Evolutionary conservation across 2,329 filamentous ascomycete genomes (phyloP).

Genomic region (Knufia fluminis): DNA sequence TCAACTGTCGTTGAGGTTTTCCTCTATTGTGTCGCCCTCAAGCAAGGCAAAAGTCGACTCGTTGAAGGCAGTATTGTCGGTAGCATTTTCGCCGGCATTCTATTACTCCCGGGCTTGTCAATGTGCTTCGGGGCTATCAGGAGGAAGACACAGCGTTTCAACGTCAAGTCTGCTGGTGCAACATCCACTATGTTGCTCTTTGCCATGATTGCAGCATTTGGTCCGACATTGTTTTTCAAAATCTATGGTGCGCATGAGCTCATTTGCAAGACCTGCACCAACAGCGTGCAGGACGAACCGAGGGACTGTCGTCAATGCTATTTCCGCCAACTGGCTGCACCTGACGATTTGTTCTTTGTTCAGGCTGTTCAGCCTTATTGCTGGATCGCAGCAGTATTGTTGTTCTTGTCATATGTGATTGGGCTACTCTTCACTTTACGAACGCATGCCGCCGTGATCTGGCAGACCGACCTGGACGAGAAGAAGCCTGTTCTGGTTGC

Average conservation of each 20-base stretch:
- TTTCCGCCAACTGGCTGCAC: conserved; percentile 76
- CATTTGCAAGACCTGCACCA: conserved; percentile 61
- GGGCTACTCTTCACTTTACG: conserved; percentile 91
- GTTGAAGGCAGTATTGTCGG: conserved; percentile 96
- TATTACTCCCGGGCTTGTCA: conserved; percentile 87
- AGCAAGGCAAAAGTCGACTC: conserved; percentile 81
- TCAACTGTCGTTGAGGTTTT: conserved; percentile 96
- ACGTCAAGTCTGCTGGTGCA: conserved; percentile 88
- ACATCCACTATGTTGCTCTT: conserved; percentile 98
- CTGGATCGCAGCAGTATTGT: conserved; percentile 71
- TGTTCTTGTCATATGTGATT: conserved; percentile 90
- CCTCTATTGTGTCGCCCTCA: conserved; percentile 88
- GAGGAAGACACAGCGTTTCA: conserved; percentile 96
- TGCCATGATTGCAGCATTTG: conserved; percentile 88
- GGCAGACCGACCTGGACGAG: conserved; percentile 76
- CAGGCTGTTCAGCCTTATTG: conserved; percentile 90
- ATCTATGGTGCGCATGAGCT: conserved; percentile 97
- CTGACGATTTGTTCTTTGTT: conserved; percentile 80
- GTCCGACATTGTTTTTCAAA: conserved; percentile 94
- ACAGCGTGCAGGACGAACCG: conserved; percentile 43
- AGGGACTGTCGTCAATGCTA: conserved; percentile 84
- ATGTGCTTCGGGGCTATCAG: conserved; percentile 99
- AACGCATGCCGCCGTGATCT: conserved; percentile 94
- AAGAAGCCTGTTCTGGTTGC: conserved; percentile 54
- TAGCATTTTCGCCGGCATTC: conserved; percentile 92